phyloP scores from a whole-genome alignment of 495 filamentous ascomycete species.

The Penicillium herquei region DNA sequence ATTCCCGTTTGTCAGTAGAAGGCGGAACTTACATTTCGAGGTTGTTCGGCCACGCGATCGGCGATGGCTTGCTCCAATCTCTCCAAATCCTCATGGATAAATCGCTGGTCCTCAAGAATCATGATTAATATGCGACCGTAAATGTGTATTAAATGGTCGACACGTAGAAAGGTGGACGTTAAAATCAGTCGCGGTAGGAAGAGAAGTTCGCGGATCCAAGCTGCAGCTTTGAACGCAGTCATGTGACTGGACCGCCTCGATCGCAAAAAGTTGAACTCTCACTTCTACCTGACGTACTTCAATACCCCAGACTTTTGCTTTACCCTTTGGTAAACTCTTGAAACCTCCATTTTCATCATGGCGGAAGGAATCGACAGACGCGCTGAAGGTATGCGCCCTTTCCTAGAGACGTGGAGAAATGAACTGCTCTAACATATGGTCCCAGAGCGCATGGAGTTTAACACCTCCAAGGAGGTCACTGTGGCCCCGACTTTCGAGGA shows the following conservation, averaged over 20 bases:
- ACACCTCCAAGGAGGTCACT: slow-evolving; percentile 94
- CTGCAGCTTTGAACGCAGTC: slow-evolving; percentile 35
- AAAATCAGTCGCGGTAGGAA: slow-evolving; percentile 1
- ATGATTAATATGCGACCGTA: slow-evolving; percentile 43
- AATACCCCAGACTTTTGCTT: slow-evolving; percentile 2
- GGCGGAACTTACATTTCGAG: slow-evolving; percentile 67
- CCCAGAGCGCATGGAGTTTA: slow-evolving; percentile 91
- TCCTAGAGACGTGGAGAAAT: background rate
- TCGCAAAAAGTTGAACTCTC: slow-evolving; percentile 25
- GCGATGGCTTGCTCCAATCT: slow-evolving; percentile 89
- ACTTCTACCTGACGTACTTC: background rate
- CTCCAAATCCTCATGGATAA: slow-evolving; percentile 93
- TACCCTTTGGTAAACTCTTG: slow-evolving; percentile 5
- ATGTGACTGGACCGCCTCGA: slow-evolving; percentile 31
- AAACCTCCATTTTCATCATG: slow-evolving; percentile 52
- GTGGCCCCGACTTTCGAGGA: slow-evolving; percentile 73
- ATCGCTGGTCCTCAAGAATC: slow-evolving; percentile 89
- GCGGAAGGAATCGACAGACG: slow-evolving; percentile 93
- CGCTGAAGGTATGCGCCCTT: slow-evolving; percentile 59
- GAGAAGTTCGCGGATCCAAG: slow-evolving; percentile 18
- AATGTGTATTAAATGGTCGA: background rate
- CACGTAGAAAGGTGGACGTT: too few relatives aligned
- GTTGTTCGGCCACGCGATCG: slow-evolving; percentile 83
- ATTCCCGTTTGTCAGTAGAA: background rate
- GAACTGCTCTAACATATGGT: slow-evolving; percentile 25